These are phyloP conservation scores for Curvularia sp. DNA, from an alignment of 2,329 filamentous ascomycete genomes.

Conservation along the genomic window DNA sequence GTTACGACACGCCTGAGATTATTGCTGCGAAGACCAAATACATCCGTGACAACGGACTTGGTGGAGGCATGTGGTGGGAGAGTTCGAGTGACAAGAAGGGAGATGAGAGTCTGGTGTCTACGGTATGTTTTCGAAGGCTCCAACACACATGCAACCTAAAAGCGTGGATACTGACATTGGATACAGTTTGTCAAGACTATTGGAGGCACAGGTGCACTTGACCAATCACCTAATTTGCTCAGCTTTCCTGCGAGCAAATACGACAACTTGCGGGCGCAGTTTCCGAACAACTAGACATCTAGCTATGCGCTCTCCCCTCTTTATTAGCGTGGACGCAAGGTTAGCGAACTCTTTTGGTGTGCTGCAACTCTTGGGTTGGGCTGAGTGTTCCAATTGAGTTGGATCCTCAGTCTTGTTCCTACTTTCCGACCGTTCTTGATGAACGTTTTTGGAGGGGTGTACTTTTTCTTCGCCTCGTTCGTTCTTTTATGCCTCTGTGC, in stretches of 20 bases:
- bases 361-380: background rate
- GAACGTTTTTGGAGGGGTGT: background rate
- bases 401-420: background rate
- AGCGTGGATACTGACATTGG: constrained; percentile 9
- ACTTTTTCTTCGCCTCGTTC: background rate
- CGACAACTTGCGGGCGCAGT: constrained; percentile 64
- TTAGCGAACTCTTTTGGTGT: background rate
- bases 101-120: constrained; percentile 40
- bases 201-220: constrained; percentile 61
- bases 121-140: constrained; percentile 27
- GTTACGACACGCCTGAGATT: constrained; percentile 47
- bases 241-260: constrained; percentile 72
- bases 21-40: constrained; percentile 38
- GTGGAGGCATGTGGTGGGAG: constrained; percentile 53
- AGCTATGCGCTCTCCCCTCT: background rate
- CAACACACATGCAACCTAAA: no score
- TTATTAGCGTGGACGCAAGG: background rate
- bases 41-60: constrained; percentile 39
- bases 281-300: constrained; percentile 29
- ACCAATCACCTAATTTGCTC: constrained; percentile 66
- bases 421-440: background rate
- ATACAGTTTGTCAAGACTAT: constrained; percentile 60
- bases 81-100: constrained; percentile 45
- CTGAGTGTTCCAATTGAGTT: background rate
- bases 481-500: background rate